A percentile compares a stretch with the other conserved stretches of the same genome.
Evolutionary conservation across 129 eudicot species (phyloP).

Genomic region (Daucus carota): DH1_v3.0 NC_030388.2:28055501-28056000

Average conservation of each 20-base stretch:
- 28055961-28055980: conserved; percentile 13
- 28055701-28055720: conserved; percentile 42
- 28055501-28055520: too few relatives aligned
- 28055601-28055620: too few relatives aligned
- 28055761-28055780: conserved; percentile 66
- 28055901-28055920: conserved; percentile 47
- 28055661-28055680: neutral
- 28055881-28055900: conserved; percentile 39
- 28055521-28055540: too few relatives aligned
- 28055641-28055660: too few relatives aligned
- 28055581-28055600: too few relatives aligned
- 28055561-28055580: too few relatives aligned
- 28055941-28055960: conserved; percentile 22
- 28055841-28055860: conserved; percentile 33
- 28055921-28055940: conserved; percentile 48
- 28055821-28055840: conserved; percentile 55
- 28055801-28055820: conserved; percentile 42
- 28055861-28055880: conserved; percentile 16
- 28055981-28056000: neutral
- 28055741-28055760: conserved; percentile 62
- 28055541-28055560: too few relatives aligned
- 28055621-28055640: too few relatives aligned
- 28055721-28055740: conserved; percentile 46
- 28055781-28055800: conserved; percentile 32
- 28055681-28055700: conserved; percentile 52